Percentiles rank a stretch among this genome's conserved stretches.
Conservation (phyloP, 108 stramenopile genomes). For the Aurantiochytrium sp. region DNA sequence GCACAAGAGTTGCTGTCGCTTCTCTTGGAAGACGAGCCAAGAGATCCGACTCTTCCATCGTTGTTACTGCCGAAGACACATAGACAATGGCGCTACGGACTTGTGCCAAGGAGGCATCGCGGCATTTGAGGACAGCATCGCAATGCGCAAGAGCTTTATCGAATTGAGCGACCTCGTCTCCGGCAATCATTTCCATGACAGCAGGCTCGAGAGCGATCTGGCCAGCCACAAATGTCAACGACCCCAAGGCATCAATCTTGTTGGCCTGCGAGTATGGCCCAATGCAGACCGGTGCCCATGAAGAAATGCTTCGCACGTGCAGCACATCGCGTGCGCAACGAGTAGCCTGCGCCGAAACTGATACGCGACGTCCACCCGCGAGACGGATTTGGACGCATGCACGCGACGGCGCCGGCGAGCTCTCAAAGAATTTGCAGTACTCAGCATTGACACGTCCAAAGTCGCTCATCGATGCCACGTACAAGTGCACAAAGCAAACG, state of each 20-base stretch:
- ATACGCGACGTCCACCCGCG: conserved; percentile 39
- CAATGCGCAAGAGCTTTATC: not conserved
- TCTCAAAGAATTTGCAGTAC: conserved; percentile 71
- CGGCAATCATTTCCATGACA: conserved; percentile 65
- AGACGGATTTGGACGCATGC: conserved; percentile 70
- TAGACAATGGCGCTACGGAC: not conserved
- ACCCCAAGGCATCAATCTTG: conserved; percentile 52
- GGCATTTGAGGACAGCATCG: not conserved
- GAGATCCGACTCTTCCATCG: not conserved
- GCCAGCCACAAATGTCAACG: conserved; percentile 73
- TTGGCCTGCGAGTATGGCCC: conserved; percentile 97
- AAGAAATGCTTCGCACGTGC: conserved; percentile 84
- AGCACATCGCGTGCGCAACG: conserved; percentile 57
- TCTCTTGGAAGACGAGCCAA: not conserved
- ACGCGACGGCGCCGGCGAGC: conserved; percentile 63
- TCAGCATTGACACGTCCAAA: conserved; percentile 75
- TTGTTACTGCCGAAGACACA: not conserved
- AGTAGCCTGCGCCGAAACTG: conserved; percentile 18
- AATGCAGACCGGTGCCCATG: conserved; percentile 96
- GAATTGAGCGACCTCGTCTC: not conserved
- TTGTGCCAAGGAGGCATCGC: not conserved
- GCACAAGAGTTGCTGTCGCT: not conserved
- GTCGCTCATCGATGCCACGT: conserved; percentile 74
- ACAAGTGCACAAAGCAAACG: conserved; percentile 82
- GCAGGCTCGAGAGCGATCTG: conserved; percentile 80